Conservation (phyloP, 1,284 basidiomycete genomes). For the Acaromyces ingoldii region DNA sequence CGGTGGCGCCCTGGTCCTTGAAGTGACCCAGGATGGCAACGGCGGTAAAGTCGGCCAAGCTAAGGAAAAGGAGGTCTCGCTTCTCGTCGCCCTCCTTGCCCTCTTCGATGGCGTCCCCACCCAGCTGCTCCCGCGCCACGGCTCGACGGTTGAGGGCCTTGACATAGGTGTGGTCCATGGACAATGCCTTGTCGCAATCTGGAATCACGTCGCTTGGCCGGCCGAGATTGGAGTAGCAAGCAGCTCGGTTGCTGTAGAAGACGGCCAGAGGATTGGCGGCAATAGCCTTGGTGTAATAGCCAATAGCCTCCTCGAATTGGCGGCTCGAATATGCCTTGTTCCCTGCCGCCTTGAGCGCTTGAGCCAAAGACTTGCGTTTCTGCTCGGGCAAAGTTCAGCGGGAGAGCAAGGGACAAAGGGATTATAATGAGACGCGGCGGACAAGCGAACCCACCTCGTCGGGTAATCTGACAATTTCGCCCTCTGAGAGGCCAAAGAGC, state of each 20-base stretch:
- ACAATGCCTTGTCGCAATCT: conserved; percentile 85
- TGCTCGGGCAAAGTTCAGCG: conserved; percentile 62
- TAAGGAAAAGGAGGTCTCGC: conserved; percentile 28
- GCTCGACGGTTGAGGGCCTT: conserved; percentile 94
- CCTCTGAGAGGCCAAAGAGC: conserved; percentile 34
- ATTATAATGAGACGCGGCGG: conserved; percentile 56
- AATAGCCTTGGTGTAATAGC: conserved; percentile 71
- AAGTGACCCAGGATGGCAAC: conserved; percentile 91
- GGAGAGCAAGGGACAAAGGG: conserved; percentile 67
- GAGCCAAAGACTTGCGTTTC: conserved; percentile 72
- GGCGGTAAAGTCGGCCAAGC: conserved; percentile 75
- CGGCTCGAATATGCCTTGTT: conserved; percentile 81
- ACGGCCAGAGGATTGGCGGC: conserved; percentile 89
- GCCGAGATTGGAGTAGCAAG: conserved; percentile 83
- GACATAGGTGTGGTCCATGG: conserved; percentile 78
- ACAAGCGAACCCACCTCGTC: conserved; percentile 17
- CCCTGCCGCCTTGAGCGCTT: conserved; percentile 77
- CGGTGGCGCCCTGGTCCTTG: conserved; percentile 71
- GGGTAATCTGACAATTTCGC: conserved; percentile 39
- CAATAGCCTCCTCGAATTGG: conserved; percentile 71
- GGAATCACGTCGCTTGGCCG: conserved; percentile 77
- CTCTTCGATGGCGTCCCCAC: conserved; percentile 67
- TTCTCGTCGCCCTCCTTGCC: conserved; percentile 34
- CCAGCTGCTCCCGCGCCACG: conserved; percentile 74
- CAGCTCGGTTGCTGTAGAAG: conserved; percentile 95